Evolutionary conservation across 345 rosid species (phyloP).

Genomic region (Gossypium arboreum): DNA sequence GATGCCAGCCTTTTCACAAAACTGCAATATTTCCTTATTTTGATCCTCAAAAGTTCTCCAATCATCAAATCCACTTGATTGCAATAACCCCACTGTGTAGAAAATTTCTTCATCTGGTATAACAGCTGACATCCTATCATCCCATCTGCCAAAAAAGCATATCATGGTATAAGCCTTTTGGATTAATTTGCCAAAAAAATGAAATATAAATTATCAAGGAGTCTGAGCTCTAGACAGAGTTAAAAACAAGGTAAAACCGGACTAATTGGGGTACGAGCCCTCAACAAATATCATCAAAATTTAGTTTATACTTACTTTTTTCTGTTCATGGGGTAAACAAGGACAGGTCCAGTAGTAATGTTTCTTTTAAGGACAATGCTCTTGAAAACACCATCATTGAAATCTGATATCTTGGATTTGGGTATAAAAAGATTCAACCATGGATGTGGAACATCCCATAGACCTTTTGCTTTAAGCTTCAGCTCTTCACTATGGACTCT

Average conservation of each 20-base stretch:
- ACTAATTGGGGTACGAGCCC: too few relatives aligned
- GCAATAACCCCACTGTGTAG: slow-evolving; percentile 77
- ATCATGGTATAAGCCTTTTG: neutral
- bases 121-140: slow-evolving; percentile 58
- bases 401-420: slow-evolving; percentile 52
- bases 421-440: slow-evolving; percentile 90
- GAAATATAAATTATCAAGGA: too few relatives aligned
- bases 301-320: slow-evolving; percentile 42
- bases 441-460: slow-evolving; percentile 98
- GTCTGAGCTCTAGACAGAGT: neutral
- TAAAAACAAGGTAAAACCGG: too few relatives aligned
- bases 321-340: slow-evolving; percentile 77
- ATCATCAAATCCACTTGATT: slow-evolving; percentile 54
- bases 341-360: slow-evolving; percentile 63
- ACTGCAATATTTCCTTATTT: slow-evolving; percentile 48
- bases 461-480: slow-evolving; percentile 54
- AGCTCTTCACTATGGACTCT: slow-evolving; percentile 71
- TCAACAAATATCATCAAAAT: neutral
- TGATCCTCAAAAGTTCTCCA: slow-evolving; percentile 54
- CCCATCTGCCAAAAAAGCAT: slow-evolving; percentile 53
- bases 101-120: slow-evolving; percentile 73
- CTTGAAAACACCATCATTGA: slow-evolving; percentile 62
- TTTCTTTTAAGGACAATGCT: slow-evolving; percentile 59
- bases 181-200: neutral
- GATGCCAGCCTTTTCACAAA: slow-evolving; percentile 53